Evolutionary conservation across 768 basidiomycete genomes (phyloP), one percentile per base, ranked within the genome.

Genomic region (Naganishia randhawae): DNA sequence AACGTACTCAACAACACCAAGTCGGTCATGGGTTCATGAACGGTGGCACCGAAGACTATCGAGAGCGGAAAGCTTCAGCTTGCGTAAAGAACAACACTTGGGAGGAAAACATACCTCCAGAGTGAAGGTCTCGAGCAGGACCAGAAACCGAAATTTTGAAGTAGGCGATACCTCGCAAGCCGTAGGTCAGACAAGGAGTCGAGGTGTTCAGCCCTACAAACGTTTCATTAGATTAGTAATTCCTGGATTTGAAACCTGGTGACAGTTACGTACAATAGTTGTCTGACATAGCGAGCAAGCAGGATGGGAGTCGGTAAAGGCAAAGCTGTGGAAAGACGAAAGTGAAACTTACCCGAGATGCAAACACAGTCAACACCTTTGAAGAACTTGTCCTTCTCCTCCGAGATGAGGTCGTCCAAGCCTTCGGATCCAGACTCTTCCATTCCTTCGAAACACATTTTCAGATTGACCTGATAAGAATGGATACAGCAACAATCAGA

Each of bases 361-460:
- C 95, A 98, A 65, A 94, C 89, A 73, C 89, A 90, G 73, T 96
- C 92, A 27, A 92, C 88, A 7, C 88, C 90, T 42, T 88, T 84
- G 80, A 96, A 94, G 85, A 87, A 96, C 27, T 86, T 85, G 55
- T 83, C 81, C 70, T 86, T 85, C 82, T 96, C 93, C 54, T 83
- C 82, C 69, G 83, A 80, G 70, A 97, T 91, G 50, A 95, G 85
- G 37, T 90, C 89, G 73, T 96, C 93, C 14, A 97, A 84, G 1
- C 93, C 92, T 73, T 91, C 90, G 48, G 89, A 90, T 6, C 93
- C 94, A 70, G 85, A 88, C 82, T 98, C 95, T 79, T 98, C 95
- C 94, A 96, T 98, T 55, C 83, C 94, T 78, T 98, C 95, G 73
- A 98, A 93, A 83, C 90, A 91, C 83, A 90, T 87, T 71, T 86